Percentiles rank a stretch among this genome's conserved stretches.
phyloP scores from a whole-genome alignment of 179 eudicot species.

The Nepenthes alata region DNA sequence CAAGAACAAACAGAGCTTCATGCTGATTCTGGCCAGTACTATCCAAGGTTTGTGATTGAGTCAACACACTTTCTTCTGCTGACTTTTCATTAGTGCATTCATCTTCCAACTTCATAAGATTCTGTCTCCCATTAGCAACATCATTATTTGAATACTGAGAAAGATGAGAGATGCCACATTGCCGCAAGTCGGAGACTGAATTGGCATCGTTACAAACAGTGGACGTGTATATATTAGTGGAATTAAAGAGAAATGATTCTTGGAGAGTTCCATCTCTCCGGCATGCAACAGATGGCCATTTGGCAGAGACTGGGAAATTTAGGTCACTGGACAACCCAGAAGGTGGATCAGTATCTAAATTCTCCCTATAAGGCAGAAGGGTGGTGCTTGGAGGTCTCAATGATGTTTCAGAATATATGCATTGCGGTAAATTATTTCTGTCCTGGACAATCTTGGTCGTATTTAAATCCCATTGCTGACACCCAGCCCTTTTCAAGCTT shows the following conservation, averaged over 20 bases:
- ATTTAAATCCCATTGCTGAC: slow-evolving; percentile 12
- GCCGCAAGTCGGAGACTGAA: slow-evolving; percentile 4
- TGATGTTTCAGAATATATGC: background rate
- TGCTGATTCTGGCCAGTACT: slow-evolving; percentile 10
- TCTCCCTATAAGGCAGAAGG: slow-evolving; percentile 18
- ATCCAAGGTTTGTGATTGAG: slow-evolving; percentile 19
- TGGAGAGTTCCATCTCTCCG: slow-evolving; percentile 16
- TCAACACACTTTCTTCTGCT: slow-evolving; percentile 7
- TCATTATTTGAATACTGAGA: slow-evolving; percentile 11
- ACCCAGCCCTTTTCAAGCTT: slow-evolving; percentile 10
- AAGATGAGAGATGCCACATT: slow-evolving; percentile 5
- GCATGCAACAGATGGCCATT: slow-evolving; percentile 20
- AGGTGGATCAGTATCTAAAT: slow-evolving; percentile 28
- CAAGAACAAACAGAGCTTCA: slow-evolving; percentile 38
- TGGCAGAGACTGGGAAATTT: slow-evolving; percentile 13
- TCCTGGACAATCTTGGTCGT: background rate
- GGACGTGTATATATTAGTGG: slow-evolving; percentile 14
- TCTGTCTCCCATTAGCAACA: slow-evolving; percentile 25
- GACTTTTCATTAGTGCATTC: slow-evolving; percentile 12
- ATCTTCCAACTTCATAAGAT: slow-evolving; percentile 14
- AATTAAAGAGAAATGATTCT: slow-evolving; percentile 11
- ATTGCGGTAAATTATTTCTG: background rate
- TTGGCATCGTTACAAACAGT: slow-evolving; percentile 11
- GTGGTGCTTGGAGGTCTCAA: slow-evolving; percentile 13
- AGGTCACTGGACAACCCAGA: slow-evolving; percentile 24